Evolutionary conservation across 2,329 filamentous ascomycete genomes (phyloP).

Genomic region (Monosporascus sp.): DNA sequence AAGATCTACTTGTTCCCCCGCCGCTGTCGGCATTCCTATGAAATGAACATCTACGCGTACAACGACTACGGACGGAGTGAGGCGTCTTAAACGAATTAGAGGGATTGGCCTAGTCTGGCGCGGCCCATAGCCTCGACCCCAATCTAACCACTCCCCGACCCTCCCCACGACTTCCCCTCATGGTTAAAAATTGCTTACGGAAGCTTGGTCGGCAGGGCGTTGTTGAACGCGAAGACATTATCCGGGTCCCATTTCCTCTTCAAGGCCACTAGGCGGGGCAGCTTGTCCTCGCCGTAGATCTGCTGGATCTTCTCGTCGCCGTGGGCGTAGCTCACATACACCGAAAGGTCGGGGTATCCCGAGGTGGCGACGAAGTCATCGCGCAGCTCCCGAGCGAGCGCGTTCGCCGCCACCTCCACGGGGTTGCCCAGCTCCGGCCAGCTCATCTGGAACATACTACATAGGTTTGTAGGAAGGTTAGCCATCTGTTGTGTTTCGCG

Average conservation of each 20-base stretch:
- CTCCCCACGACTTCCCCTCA: no score
- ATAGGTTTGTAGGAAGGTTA: neutral
- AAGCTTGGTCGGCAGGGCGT: neutral
- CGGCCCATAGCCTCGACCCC: no score
- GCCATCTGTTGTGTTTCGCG: neutral
- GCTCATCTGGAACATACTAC: slow-evolving; percentile 10
- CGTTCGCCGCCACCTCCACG: neutral
- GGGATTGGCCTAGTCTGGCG: no score
- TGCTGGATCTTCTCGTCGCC: slow-evolving; percentile 18
- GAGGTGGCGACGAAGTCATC: slow-evolving; percentile 3
- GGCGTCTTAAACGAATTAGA: no score
- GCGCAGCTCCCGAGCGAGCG: neutral
- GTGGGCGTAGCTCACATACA: slow-evolving; percentile 22
- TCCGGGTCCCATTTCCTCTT: slow-evolving; percentile 22
- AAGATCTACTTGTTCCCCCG: no score
- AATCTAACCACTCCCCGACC: no score
- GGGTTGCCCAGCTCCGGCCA: neutral
- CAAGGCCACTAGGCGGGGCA: slow-evolving; percentile 14
- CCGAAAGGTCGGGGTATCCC: slow-evolving; percentile 2
- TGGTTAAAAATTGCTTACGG: neutral
- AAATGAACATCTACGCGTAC: no score
- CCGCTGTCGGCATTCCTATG: no score
- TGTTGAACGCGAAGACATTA: slow-evolving; percentile 14
- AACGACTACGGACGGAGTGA: no score
- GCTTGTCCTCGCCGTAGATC: slow-evolving; percentile 15